Conservation (phyloP, 345 rosid genomes). For the Arabidopsis arenosa region DNA sequence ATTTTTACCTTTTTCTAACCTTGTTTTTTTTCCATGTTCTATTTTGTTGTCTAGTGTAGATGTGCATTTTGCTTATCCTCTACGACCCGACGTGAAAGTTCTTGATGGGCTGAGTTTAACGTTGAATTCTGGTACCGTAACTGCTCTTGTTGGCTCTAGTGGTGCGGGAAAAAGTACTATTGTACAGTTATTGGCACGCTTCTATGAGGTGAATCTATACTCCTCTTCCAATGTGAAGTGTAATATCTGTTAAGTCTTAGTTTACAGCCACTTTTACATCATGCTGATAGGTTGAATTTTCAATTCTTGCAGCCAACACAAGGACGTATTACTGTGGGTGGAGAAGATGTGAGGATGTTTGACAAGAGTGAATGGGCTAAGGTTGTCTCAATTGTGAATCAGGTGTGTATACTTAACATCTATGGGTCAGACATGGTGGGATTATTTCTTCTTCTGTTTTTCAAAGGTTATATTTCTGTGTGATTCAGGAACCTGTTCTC, state of each 20-base stretch:
- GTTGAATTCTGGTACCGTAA: conserved; percentile 78
- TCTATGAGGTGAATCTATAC: conserved; percentile 71
- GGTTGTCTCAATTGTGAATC: conserved; percentile 90
- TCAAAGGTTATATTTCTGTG: conserved; percentile 14
- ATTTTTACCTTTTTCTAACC: background rate
- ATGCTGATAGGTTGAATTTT: conserved; percentile 35
- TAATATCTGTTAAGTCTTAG: background rate
- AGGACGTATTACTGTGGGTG: conserved; percentile 84
- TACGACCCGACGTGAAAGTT: conserved; percentile 80
- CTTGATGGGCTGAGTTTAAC: conserved; percentile 72
- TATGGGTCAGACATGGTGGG: conserved; percentile 10
- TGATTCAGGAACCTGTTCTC: conserved; percentile 87
- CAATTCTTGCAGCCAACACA: conserved; percentile 69
- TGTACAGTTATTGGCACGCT: conserved; percentile 92
- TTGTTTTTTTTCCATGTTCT: background rate
- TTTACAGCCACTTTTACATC: conserved; percentile 1
- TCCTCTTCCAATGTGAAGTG: background rate
- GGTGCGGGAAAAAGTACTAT: conserved; percentile 98
- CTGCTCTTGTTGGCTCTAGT: conserved; percentile 94
- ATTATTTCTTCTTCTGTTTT: background rate
- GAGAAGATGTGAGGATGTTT: conserved; percentile 91
- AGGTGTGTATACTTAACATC: conserved; percentile 53
- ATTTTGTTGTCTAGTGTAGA: conserved; percentile 58
- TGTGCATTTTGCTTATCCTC: conserved; percentile 86
- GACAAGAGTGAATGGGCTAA: conserved; percentile 95